phyloP scores from a whole-genome alignment of 768 basidiomycete species.

The Boletus tylopilopsis region DNA sequence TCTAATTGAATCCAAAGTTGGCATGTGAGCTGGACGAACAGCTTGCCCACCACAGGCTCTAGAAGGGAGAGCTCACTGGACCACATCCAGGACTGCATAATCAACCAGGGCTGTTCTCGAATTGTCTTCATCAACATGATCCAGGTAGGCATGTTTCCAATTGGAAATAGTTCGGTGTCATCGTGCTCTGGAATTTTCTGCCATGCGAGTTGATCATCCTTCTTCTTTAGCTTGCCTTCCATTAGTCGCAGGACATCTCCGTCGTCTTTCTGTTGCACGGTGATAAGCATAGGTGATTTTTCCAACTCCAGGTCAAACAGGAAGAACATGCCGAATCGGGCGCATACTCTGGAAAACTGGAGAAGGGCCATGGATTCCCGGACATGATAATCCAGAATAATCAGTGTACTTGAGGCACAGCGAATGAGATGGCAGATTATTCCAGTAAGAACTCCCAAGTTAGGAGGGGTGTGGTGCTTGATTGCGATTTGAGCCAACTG shows the following conservation, averaged over 20 bases:
- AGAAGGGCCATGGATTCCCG: conserved; percentile 10
- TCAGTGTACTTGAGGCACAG: conserved; percentile 2
- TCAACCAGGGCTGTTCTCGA: background rate
- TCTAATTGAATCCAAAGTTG: background rate
- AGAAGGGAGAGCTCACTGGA: background rate
- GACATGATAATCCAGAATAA: conserved; percentile 8
- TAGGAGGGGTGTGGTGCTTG: background rate
- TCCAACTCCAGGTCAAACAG: background rate
- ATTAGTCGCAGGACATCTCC: background rate
- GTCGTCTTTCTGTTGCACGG: conserved; percentile 1
- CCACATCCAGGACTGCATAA: background rate
- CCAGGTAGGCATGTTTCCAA: background rate
- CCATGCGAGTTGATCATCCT: background rate
- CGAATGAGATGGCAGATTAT: conserved; percentile 5
- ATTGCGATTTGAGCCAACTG: conserved; percentile 1
- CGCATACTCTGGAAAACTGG: background rate
- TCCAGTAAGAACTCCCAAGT: conserved; percentile 8
- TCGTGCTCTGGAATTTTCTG: background rate
- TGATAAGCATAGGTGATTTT: background rate
- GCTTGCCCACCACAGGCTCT: background rate
- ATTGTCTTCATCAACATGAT: background rate
- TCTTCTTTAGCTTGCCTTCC: background rate
- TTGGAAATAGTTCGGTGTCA: background rate
- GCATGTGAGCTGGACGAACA: background rate
- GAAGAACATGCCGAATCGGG: conserved; percentile 8